phyloP scores from a whole-genome alignment of 1,284 basidiomycete genomes.

The Termitomyces sp. region DNA sequence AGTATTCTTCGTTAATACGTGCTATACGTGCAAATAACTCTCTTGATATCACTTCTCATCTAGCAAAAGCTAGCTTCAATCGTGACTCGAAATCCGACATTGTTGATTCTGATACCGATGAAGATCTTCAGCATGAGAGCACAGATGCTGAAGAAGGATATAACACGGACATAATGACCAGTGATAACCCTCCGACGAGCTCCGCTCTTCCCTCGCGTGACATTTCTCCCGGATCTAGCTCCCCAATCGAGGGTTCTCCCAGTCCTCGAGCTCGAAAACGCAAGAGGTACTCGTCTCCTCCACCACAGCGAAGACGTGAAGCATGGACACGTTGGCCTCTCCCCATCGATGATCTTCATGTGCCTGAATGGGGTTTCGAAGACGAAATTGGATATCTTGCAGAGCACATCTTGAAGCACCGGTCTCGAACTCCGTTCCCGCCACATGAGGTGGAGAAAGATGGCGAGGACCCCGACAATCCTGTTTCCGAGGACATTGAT shows the following conservation, averaged over 20 bases:
- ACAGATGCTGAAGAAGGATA: slow-evolving; percentile 5
- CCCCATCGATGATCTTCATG: slow-evolving; percentile 45
- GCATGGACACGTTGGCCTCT: slow-evolving; percentile 68
- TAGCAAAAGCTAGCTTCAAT: slow-evolving; percentile 25
- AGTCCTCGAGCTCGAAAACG: slow-evolving; percentile 11
- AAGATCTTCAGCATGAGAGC: not conserved
- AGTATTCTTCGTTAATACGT: slow-evolving; percentile 59
- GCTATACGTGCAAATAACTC: slow-evolving; percentile 47
- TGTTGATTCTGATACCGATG: slow-evolving; percentile 3
- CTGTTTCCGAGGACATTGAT: slow-evolving; percentile 16
- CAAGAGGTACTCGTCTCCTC: slow-evolving; percentile 13
- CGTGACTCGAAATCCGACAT: slow-evolving; percentile 12
- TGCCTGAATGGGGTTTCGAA: slow-evolving; percentile 55
- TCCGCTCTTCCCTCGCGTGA: slow-evolving; percentile 9
- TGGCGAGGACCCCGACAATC: slow-evolving; percentile 21
- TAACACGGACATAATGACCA: slow-evolving; percentile 5
- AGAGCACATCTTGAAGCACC: slow-evolving; percentile 21
- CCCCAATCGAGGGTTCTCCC: slow-evolving; percentile 1
- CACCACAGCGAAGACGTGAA: slow-evolving; percentile 28
- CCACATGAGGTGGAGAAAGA: slow-evolving; percentile 12
- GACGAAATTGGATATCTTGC: slow-evolving; percentile 52
- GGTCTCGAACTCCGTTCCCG: slow-evolving; percentile 13
- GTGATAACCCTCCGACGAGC: slow-evolving; percentile 4
- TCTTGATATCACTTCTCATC: slow-evolving; percentile 48
- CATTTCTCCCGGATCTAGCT: slow-evolving; percentile 6